Conservation (phyloP, 148 eudicot genomes). For the Cornus suecica region DNA sequence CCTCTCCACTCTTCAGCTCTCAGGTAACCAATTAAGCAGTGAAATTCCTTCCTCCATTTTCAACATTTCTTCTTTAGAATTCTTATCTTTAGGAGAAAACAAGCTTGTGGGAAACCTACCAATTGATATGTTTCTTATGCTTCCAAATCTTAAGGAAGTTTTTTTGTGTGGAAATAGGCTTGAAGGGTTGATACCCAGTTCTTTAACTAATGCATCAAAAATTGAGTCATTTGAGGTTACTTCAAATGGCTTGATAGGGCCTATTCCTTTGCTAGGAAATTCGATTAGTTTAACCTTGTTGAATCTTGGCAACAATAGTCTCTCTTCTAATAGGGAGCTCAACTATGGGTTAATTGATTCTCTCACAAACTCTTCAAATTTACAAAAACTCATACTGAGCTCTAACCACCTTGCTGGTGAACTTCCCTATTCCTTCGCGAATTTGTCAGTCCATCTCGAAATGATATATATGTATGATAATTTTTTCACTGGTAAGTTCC, state of each 20-base stretch:
- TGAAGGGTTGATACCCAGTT: conserved; percentile 1
- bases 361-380: not conserved
- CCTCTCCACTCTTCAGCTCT: conserved; percentile 4
- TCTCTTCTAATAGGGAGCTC: conserved; percentile 8
- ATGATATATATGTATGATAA: not conserved
- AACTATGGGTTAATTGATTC: conserved; percentile 7
- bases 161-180: not conserved
- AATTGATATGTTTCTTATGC: conserved; percentile 1
- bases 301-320: conserved; percentile 4
- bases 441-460: not conserved
- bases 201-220: conserved; percentile 1
- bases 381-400: not conserved
- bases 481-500: conserved; percentile 10
- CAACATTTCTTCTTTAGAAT: conserved; percentile 11
- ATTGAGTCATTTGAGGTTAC: conserved; percentile 2
- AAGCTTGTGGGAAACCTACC: conserved; percentile 5
- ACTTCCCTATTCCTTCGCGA: conserved; percentile 14
- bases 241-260: conserved; percentile 5
- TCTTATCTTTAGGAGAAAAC: not conserved
- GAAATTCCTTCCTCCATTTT: not conserved
- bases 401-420: conserved; percentile 9
- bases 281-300: not conserved
- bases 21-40: conserved; percentile 7
- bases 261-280: conserved; percentile 8
- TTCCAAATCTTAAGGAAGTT: conserved; percentile 1